These are phyloP conservation scores for Mollisiaceae sp. DNA, from an alignment of 2,329 filamentous ascomycete genomes.

Conservation along the genomic window DNA sequence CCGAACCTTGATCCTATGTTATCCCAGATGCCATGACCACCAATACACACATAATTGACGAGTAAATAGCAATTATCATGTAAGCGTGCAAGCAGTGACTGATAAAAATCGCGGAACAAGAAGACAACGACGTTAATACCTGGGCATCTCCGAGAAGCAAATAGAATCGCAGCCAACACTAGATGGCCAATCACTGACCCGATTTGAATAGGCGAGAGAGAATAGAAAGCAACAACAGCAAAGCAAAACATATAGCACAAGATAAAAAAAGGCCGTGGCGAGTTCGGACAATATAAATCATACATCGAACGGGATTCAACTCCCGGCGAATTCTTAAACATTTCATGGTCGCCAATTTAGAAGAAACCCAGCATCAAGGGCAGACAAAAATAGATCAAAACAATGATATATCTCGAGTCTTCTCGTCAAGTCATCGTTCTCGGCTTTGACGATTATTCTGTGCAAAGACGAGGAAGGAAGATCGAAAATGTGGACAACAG, in stretches of 20 bases:
- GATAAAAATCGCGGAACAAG: too few species aligned
- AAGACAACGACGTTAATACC: too few species aligned
- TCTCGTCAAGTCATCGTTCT: neutral
- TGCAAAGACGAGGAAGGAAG: neutral
- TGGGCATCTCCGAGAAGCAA: too few species aligned
- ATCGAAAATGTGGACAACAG: constrained; percentile 8
- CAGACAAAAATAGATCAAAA: neutral
- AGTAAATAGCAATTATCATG: too few species aligned
- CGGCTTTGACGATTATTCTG: neutral
- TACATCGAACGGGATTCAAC: neutral
- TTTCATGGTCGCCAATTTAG: neutral
- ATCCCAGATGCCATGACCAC: too few species aligned
- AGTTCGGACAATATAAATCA: neutral
- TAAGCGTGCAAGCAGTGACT: too few species aligned
- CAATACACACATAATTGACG: too few species aligned
- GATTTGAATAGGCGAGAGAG: too few species aligned
- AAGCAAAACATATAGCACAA: neutral
- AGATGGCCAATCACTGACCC: too few species aligned
- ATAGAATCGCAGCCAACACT: too few species aligned
- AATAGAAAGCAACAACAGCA: neutral
- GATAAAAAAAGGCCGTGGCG: neutral
- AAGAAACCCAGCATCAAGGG: neutral
- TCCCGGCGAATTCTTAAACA: neutral
- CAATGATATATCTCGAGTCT: neutral
- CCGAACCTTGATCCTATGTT: too few species aligned